A percentile compares a stretch with the other conserved stretches of the same genome.
These are phyloP conservation scores for Lentinula sp. DNA, from an alignment of 768 basidiomycete species.

Conservation along the genomic window DNA sequence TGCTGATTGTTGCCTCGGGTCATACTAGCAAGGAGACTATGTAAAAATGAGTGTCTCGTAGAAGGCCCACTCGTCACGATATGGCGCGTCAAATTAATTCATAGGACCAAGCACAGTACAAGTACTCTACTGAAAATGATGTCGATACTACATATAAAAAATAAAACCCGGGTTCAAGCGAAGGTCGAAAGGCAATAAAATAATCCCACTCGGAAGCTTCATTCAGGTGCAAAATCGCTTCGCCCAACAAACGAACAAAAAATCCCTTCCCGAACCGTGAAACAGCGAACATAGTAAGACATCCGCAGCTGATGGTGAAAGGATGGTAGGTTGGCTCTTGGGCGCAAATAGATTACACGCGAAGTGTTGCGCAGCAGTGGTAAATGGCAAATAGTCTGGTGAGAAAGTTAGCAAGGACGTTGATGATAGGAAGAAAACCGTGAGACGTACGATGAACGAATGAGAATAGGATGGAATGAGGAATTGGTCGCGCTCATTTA, in stretches of 20 bases:
- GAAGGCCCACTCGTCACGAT: background rate
- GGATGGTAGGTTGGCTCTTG: background rate
- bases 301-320: background rate
- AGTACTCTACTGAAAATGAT: background rate
- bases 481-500: background rate
- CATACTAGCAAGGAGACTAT: too few relatives aligned
- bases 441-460: background rate
- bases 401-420: background rate
- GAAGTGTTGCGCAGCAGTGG: background rate
- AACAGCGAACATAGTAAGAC: background rate
- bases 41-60: too few relatives aligned
- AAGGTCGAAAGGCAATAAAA: constrained; percentile 5
- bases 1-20: too few relatives aligned
- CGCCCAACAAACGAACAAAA: background rate
- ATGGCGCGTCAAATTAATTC: background rate
- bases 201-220: constrained; percentile 4
- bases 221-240: background rate
- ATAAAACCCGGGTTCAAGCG: background rate
- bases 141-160: background rate
- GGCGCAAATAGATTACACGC: background rate
- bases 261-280: background rate
- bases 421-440: background rate
- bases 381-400: background rate
- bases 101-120: background rate
- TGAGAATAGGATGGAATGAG: background rate